A percentile compares a stretch with the other conserved stretches of the same genome.
Evolutionary conservation across 306 rosid genomes (phyloP).

Genomic region (Psophocarpus tetragonolobus): DNA sequence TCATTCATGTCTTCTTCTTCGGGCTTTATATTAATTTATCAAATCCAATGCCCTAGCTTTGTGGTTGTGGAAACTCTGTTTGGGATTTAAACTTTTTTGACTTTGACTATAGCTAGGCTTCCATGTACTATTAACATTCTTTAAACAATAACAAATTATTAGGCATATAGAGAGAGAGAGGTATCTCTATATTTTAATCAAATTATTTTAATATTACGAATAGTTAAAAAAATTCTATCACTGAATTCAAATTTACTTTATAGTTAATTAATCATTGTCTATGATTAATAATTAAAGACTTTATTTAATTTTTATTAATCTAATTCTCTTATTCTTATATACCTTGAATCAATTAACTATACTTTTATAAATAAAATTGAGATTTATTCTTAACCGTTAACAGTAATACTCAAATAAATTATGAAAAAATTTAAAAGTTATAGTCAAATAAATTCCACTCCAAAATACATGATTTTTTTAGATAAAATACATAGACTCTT

Average conservation of each 20-base stretch:
- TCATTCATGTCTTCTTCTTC: conserved; percentile 52
- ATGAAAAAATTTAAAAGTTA: not conserved
- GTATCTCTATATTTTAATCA: not conserved
- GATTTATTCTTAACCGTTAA: no score
- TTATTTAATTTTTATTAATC: not conserved
- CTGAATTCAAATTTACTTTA: not conserved
- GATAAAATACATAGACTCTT: no score
- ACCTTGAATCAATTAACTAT: not conserved
- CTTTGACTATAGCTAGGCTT: conserved; percentile 51
- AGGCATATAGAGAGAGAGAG: not conserved
- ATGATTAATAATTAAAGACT: not conserved
- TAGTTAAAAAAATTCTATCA: not conserved
- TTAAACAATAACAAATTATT: not conserved
- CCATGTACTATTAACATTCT: not conserved
- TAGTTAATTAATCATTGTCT: not conserved
- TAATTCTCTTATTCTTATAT: no score
- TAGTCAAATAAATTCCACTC: not conserved
- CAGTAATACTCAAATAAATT: not conserved
- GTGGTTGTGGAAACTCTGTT: conserved; percentile 48
- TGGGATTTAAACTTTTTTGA: conserved; percentile 78
- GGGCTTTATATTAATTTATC: conserved; percentile 40
- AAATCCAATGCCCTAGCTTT: conserved; percentile 53
- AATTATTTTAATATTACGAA: not conserved
- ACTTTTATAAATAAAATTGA: not conserved
- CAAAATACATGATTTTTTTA: no score